Evolutionary conservation across 2,329 filamentous ascomycete genomes (phyloP).

Genomic region (Microdochium nivale): DNA sequence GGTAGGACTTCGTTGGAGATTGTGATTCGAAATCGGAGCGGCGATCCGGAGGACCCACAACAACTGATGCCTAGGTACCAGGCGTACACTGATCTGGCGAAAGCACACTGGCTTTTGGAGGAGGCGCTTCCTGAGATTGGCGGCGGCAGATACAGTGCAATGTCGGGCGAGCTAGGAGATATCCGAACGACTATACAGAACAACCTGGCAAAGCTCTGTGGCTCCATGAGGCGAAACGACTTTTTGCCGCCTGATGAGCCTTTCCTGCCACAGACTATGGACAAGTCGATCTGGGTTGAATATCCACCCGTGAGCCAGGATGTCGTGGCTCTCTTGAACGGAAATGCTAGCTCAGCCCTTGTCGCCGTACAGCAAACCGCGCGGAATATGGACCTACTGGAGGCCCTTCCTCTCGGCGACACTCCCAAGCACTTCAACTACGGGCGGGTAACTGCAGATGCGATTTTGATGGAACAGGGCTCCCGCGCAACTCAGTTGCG

Average conservation of each 20-base stretch:
- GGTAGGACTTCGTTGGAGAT: constrained; percentile 69
- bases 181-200: constrained; percentile 49
- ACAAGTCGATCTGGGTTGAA: constrained; percentile 73
- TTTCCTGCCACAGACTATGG: constrained; percentile 66
- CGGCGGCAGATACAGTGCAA: constrained; percentile 29
- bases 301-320: constrained; percentile 69
- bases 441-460: constrained; percentile 66
- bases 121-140: constrained; percentile 42
- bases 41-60: constrained; percentile 43
- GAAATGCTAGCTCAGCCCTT: constrained; percentile 43
- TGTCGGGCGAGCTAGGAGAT: constrained; percentile 39
- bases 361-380: constrained; percentile 36
- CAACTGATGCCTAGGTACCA: constrained; percentile 57
- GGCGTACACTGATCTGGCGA: constrained; percentile 77
- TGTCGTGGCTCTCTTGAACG: constrained; percentile 60
- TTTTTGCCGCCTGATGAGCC: constrained; percentile 64
- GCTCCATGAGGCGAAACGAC: constrained; percentile 78
- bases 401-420: constrained; percentile 71
- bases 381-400: constrained; percentile 45
- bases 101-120: constrained; percentile 72
- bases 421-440: constrained; percentile 68
- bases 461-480: constrained; percentile 65
- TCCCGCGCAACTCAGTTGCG: constrained; percentile 57
- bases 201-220: constrained; percentile 63
- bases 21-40: constrained; percentile 57